Evolutionary conservation across 2,329 filamentous ascomycete genomes (phyloP).

Genomic region (Macrophomina phaseolina): DNA sequence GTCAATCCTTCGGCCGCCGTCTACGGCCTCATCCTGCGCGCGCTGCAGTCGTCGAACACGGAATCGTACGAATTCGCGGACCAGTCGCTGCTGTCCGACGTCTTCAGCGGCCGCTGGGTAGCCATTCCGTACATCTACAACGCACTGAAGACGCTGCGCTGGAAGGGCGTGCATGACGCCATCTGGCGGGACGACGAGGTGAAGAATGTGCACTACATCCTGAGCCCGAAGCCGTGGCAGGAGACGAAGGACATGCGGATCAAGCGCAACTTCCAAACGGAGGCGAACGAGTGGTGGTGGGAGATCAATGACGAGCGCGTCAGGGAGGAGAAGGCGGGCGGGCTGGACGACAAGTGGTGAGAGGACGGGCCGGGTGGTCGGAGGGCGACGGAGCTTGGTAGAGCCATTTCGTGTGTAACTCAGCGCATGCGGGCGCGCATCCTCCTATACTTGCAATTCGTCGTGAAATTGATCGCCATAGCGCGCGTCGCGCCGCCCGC

Average conservation of each 20-base stretch:
- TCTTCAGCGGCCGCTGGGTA: conserved; percentile 64
- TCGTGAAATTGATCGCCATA: conserved; percentile 25
- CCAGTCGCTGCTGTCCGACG: conserved; percentile 63
- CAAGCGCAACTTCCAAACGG: conserved; percentile 32
- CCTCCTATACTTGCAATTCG: conserved; percentile 23
- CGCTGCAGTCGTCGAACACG: conserved; percentile 53
- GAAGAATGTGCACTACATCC: conserved; percentile 68
- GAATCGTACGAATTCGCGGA: conserved; percentile 65
- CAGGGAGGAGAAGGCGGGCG: conserved; percentile 53
- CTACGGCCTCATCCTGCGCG: conserved; percentile 59
- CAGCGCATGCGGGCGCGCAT: conserved; percentile 23
- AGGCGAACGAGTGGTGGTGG: conserved; percentile 65
- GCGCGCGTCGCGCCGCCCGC: conserved; percentile 14
- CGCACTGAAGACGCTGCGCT: conserved; percentile 64
- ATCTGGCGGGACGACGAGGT: conserved; percentile 67
- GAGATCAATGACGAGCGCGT: conserved; percentile 56
- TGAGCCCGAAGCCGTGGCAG: conserved; percentile 69
- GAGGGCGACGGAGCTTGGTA: conserved; percentile 13
- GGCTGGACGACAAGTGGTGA: conserved; percentile 60
- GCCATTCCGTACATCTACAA: conserved; percentile 66
- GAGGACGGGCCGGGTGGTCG: neutral
- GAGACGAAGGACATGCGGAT: conserved; percentile 52
- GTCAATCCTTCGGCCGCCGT: conserved; percentile 61
- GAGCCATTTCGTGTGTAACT: conserved; percentile 7
- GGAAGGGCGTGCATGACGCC: conserved; percentile 60